Conservation (phyloP, 768 basidiomycete genomes). For the Suillus tomentosus region DNA sequence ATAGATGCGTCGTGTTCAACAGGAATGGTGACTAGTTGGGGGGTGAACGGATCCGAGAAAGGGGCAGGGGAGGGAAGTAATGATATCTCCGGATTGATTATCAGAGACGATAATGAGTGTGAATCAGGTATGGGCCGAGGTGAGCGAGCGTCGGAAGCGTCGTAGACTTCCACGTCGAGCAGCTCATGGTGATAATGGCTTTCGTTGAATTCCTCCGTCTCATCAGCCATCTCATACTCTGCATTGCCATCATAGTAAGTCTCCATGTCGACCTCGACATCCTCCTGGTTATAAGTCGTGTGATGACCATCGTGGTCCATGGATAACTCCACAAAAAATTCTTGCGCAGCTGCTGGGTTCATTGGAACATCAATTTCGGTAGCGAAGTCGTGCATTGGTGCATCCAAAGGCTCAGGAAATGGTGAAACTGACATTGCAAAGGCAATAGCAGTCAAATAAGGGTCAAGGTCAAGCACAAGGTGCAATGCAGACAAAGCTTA, state of each 20-base stretch:
- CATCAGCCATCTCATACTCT: constrained; percentile 50
- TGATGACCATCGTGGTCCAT: constrained; percentile 61
- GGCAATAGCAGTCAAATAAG: constrained; percentile 17
- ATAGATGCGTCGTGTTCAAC: constrained; percentile 1
- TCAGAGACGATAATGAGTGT: constrained; percentile 14
- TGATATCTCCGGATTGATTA: constrained; percentile 9
- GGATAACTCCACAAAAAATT: constrained; percentile 51
- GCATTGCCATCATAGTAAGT: constrained; percentile 45
- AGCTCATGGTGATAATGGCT: constrained; percentile 29
- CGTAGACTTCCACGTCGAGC: constrained; percentile 44
- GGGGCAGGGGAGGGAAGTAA: constrained; percentile 9
- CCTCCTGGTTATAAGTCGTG: constrained; percentile 36
- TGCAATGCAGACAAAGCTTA: constrained; percentile 10
- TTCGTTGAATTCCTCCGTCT: constrained; percentile 24
- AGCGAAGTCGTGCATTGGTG: constrained; percentile 64
- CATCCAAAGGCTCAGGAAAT: constrained; percentile 54
- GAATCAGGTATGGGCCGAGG: constrained; percentile 26
- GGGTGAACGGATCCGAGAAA: background rate
- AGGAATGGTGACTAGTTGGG: background rate
- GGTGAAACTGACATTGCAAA: constrained; percentile 30
- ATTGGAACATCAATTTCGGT: constrained; percentile 62
- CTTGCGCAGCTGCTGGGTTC: constrained; percentile 45
- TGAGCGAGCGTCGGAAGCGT: constrained; percentile 37
- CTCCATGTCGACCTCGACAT: constrained; percentile 71
- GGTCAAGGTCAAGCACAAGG: constrained; percentile 19